Percentiles rank a stretch among this genome's conserved stretches.
Evolutionary conservation across 2,329 filamentous ascomycete genomes (phyloP).

Genomic region (Xylaria digitata): DNA sequence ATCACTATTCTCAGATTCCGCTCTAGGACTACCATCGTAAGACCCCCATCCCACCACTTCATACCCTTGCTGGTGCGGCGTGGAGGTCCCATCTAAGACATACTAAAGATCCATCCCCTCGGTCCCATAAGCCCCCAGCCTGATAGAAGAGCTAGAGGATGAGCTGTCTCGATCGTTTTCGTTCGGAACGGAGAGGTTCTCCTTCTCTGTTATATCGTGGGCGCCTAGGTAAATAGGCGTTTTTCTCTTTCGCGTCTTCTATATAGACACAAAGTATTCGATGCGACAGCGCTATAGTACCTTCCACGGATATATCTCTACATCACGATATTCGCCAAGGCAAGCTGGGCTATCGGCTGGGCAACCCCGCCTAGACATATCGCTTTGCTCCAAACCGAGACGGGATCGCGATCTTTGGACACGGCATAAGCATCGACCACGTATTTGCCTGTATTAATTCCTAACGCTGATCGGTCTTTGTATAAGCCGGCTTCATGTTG

Average conservation of each 20-base stretch:
- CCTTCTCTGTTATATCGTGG: conserved; percentile 4
- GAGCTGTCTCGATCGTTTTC: conserved; percentile 11
- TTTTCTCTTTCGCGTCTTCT: conserved; percentile 4
- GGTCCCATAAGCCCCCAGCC: conserved; percentile 29
- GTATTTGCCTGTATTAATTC: neutral
- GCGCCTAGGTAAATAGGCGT: neutral
- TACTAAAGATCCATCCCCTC: conserved; percentile 26
- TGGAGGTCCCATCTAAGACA: conserved; percentile 28
- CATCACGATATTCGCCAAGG: conserved; percentile 2
- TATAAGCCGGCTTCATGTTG: conserved; percentile 8
- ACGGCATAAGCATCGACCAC: neutral
- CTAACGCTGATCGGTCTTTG: neutral
- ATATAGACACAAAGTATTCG: neutral
- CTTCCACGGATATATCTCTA: neutral
- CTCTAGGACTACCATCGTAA: conserved; percentile 40
- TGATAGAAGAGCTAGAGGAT: conserved; percentile 14
- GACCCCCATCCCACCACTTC: conserved; percentile 35
- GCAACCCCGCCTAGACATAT: neutral
- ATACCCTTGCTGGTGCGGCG: conserved; percentile 13
- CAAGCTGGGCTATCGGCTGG: conserved; percentile 2
- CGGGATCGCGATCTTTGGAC: conserved; percentile 2
- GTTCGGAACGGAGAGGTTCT: neutral
- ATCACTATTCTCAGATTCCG: conserved; percentile 24
- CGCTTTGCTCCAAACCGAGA: neutral
- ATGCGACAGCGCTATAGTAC: conserved; percentile 9